These are phyloP conservation scores for Solanum acaule DNA, from an alignment of 257 asterid genomes.

Conservation along the genomic window DNA sequence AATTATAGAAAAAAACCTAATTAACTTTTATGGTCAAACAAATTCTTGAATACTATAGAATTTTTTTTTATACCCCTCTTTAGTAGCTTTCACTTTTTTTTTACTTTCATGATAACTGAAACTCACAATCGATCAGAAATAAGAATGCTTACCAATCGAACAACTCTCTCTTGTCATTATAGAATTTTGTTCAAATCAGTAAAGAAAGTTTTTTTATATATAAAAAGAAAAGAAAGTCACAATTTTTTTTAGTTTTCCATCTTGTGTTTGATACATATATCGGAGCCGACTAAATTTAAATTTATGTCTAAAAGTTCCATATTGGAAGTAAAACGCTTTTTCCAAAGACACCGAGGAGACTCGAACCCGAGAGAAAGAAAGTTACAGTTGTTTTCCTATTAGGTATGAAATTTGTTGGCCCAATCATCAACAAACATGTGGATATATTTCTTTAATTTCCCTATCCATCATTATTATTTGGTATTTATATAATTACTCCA, in stretches of 20 bases:
- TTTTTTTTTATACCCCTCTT: neutral
- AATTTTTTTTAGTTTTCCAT: neutral
- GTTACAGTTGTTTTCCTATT: neutral
- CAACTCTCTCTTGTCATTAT: neutral
- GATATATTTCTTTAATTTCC: neutral
- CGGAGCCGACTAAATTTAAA: too few species aligned
- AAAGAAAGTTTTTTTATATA: too few species aligned
- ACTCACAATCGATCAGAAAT: too few species aligned
- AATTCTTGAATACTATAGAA: neutral
- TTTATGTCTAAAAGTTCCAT: accelerated
- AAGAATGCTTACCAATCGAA: accelerated
- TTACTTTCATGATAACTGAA: too few species aligned
- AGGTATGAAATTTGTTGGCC: neutral
- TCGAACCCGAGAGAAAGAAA: too few species aligned
- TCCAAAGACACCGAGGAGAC: neutral
- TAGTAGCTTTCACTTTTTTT: neutral
- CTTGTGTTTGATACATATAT: too few species aligned
- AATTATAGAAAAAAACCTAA: too few species aligned
- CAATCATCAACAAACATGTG: neutral
- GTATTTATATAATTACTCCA: neutral
- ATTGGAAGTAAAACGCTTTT: too few species aligned
- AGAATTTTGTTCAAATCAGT: too few species aligned
- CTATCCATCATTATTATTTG: neutral
- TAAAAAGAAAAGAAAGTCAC: neutral
- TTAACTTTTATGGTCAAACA: neutral